These are phyloP conservation scores for Citrus maxima DNA, from an alignment of 345 rosid species.

Conservation along the genomic window DNA sequence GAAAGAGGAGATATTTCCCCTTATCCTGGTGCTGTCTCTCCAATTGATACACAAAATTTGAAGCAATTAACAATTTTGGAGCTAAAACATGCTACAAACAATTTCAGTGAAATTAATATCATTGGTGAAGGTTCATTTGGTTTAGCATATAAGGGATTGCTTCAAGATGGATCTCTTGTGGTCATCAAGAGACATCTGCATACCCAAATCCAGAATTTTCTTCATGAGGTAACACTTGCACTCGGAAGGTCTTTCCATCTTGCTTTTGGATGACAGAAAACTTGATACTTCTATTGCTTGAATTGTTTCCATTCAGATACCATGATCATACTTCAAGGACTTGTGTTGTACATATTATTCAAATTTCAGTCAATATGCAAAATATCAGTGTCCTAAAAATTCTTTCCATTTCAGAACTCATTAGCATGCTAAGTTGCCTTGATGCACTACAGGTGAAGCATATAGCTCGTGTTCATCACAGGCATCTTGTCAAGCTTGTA, in stretches of 20 bases:
- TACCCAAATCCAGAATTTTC: conserved; percentile 19
- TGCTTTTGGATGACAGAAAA: background rate
- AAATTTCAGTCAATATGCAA: background rate
- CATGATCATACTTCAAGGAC: background rate
- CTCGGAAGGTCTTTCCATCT: background rate
- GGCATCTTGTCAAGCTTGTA: conserved; percentile 39
- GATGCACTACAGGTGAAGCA: conserved; percentile 34
- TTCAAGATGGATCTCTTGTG: conserved; percentile 45
- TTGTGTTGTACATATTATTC: background rate
- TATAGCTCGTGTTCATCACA: conserved; percentile 28
- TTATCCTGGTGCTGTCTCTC: conserved; percentile 20
- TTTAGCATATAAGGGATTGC: conserved; percentile 41
- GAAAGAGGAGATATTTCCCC: conserved; percentile 23
- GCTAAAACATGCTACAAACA: conserved; percentile 40
- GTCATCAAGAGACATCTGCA: conserved; percentile 39
- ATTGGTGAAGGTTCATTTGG: conserved; percentile 47
- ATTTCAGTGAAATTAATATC: conserved; percentile 40
- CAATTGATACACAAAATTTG: conserved; percentile 7
- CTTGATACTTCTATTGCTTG: background rate
- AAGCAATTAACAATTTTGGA: conserved; percentile 31
- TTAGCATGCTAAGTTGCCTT: background rate
- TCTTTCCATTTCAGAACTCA: background rate
- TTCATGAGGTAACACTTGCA: conserved; percentile 27
- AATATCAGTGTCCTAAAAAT: background rate
- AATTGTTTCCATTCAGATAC: background rate